Evolutionary conservation across 345 rosid species (phyloP).

Genomic region (Pugionium dolabratum): DNA sequence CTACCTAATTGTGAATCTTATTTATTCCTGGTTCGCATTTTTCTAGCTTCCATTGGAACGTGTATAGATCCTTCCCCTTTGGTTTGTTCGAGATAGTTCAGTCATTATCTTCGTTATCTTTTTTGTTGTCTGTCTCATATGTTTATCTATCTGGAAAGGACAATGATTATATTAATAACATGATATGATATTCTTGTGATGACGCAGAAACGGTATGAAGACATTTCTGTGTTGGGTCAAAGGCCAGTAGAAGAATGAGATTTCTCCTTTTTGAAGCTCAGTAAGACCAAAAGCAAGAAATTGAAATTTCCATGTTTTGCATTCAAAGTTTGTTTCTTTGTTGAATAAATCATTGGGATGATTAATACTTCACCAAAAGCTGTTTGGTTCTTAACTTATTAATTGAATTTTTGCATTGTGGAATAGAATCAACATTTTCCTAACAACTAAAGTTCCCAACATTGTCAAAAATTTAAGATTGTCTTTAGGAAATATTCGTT

Average conservation of each 20-base stretch:
- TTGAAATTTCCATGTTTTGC: conserved; percentile 14
- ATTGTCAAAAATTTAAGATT: background rate
- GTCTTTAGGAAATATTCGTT: too few species aligned
- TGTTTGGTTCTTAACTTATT: conserved; percentile 27
- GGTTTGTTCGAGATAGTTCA: conserved; percentile 9
- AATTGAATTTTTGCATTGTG: conserved; percentile 31
- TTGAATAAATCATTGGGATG: conserved; percentile 36
- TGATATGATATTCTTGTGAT: conserved; percentile 24
- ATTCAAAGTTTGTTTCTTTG: conserved; percentile 12
- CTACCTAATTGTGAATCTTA: too few species aligned
- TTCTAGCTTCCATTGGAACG: background rate
- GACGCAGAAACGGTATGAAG: conserved; percentile 76
- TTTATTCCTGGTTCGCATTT: background rate
- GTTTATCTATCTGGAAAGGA: conserved; percentile 3
- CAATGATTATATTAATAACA: conserved; percentile 3
- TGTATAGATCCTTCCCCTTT: background rate
- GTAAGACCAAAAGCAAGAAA: conserved; percentile 26
- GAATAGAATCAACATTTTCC: conserved; percentile 8
- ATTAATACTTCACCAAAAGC: conserved; percentile 24
- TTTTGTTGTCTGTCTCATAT: background rate
- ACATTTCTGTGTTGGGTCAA: conserved; percentile 86
- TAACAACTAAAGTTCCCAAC: too few species aligned
- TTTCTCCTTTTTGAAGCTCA: conserved; percentile 11
- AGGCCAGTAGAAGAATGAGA: conserved; percentile 71
- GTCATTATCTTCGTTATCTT: background rate